These are phyloP conservation scores for Puccinia coronata DNA, from an alignment of 1,284 basidiomycete species.

Conservation along the genomic window DNA sequence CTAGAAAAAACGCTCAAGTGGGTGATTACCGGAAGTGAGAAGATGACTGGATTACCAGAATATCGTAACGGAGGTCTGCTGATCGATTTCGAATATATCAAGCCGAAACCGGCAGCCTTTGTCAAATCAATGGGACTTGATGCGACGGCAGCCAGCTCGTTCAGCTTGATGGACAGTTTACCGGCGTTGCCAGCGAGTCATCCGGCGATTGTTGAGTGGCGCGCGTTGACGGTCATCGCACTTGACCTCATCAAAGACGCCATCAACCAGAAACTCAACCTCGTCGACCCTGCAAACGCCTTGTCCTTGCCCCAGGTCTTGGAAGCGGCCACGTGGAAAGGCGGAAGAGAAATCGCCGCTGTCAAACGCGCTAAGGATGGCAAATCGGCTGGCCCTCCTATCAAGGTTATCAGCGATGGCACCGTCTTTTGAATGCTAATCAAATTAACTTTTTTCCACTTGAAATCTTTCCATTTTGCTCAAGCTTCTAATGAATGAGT, in stretches of 20 bases:
- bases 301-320: slow-evolving; percentile 79
- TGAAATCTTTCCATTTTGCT: too few species aligned
- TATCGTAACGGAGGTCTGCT: slow-evolving; percentile 89
- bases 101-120: slow-evolving; percentile 63
- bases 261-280: slow-evolving; percentile 66
- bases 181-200: slow-evolving; percentile 72
- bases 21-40: slow-evolving; percentile 72
- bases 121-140: slow-evolving; percentile 52
- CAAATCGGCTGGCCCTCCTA: slow-evolving; percentile 23
- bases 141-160: slow-evolving; percentile 61
- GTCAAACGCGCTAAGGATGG: slow-evolving; percentile 19
- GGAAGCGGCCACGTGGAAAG: slow-evolving; percentile 94
- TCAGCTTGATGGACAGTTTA: slow-evolving; percentile 63
- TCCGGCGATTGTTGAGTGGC: slow-evolving; percentile 91
- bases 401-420: slow-evolving; percentile 44
- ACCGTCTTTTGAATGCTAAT: slow-evolving; percentile 47
- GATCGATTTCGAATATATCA: slow-evolving; percentile 77
- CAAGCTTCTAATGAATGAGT: too few species aligned
- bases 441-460: too few species aligned
- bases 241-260: slow-evolving; percentile 76
- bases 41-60: slow-evolving; percentile 81
- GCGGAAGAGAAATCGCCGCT: slow-evolving; percentile 61
- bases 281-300: not conserved
- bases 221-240: slow-evolving; percentile 87
- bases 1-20: slow-evolving; percentile 74